These are phyloP conservation scores for Pyronema omphalodes DNA, from an alignment of 495 filamentous ascomycete species.

Conservation along the genomic window DNA sequence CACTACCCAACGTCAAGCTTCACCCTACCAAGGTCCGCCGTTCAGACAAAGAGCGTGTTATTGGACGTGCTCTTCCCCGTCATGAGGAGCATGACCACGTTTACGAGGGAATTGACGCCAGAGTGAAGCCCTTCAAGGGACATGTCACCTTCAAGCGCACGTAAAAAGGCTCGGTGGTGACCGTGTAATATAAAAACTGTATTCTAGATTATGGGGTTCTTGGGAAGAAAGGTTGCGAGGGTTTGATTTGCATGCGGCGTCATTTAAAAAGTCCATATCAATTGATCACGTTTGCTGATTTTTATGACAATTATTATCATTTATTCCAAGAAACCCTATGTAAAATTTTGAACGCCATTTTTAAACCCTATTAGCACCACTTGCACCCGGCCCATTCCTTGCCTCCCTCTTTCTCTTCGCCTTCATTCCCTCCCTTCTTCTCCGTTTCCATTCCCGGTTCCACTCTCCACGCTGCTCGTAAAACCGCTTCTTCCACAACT, in stretches of 20 bases:
- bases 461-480: conserved; percentile 79
- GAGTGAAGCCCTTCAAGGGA: neutral
- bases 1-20: conserved; percentile 53
- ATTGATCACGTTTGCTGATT: neutral
- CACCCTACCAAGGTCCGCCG: conserved; percentile 39
- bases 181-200: conserved; percentile 2
- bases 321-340: neutral
- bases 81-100: conserved; percentile 47
- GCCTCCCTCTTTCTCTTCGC: conserved; percentile 63
- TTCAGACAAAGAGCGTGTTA: conserved; percentile 49
- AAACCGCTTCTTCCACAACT: conserved; percentile 73
- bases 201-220: neutral
- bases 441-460: conserved; percentile 79
- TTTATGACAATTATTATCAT: neutral
- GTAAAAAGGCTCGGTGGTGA: neutral
- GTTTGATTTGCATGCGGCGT: too few relatives aligned
- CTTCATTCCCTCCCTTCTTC: conserved; percentile 63
- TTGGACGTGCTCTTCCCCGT: conserved; percentile 77
- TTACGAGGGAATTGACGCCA: conserved; percentile 7
- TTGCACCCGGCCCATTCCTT: conserved; percentile 23
- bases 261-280: too few relatives aligned
- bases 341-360: neutral
- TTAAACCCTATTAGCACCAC: neutral
- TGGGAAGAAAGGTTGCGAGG: neutral
- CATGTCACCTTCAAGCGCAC: neutral